Percentiles rank a stretch among this genome's conserved stretches.
Conservation (phyloP, 441 rosid species). For the Populus hybrid region DNA sequence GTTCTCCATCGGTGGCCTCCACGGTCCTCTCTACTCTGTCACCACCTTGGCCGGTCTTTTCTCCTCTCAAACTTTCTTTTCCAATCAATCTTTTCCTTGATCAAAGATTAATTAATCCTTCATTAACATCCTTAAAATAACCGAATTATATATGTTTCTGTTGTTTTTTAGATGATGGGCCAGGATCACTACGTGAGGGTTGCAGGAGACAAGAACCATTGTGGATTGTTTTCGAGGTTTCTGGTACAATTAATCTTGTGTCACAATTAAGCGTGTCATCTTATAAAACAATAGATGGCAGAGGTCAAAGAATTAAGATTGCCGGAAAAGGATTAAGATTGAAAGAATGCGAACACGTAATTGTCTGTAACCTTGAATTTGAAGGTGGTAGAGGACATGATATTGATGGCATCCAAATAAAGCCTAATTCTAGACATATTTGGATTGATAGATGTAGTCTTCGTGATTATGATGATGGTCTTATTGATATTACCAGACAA, state of each 20-base stretch:
- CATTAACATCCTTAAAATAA: not conserved
- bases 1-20: slow-evolving; percentile 64
- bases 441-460: too few species aligned
- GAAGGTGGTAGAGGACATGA: too few species aligned
- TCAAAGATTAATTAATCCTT: not conserved
- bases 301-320: too few species aligned
- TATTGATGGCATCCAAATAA: too few species aligned
- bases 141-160: not conserved
- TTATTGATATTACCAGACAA: too few species aligned
- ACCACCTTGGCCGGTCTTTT: slow-evolving; percentile 53
- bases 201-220: slow-evolving; percentile 65
- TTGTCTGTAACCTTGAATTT: too few species aligned
- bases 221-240: slow-evolving; percentile 77
- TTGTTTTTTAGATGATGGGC: slow-evolving; percentile 61
- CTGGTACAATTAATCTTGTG: slow-evolving; percentile 20
- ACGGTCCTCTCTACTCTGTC: slow-evolving; percentile 58
- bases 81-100: not conserved
- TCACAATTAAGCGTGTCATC: too few species aligned
- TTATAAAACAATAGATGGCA: too few species aligned
- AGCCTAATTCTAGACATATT: too few species aligned
- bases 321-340: too few species aligned
- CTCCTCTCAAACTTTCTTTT: not conserved
- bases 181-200: slow-evolving; percentile 75
- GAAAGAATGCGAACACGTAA: too few species aligned
- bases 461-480: too few species aligned